phyloP scores from a whole-genome alignment of 1,284 basidiomycete genomes.

The Microbotryomycetes sp. region DNA sequence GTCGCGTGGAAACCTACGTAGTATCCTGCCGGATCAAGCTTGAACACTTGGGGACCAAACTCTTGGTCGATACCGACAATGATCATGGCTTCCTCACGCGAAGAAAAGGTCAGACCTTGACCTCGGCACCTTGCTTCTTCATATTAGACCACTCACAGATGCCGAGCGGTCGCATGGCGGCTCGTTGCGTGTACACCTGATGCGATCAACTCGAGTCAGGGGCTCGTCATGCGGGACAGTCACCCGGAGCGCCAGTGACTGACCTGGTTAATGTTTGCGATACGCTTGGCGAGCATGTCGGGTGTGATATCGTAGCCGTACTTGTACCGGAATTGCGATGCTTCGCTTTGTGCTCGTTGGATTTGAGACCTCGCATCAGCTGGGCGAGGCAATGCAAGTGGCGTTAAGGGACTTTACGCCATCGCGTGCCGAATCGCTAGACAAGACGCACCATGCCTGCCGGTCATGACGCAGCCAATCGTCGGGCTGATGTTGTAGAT shows the following conservation, averaged over 20 bases:
- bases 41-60: conserved; percentile 82
- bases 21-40: conserved; percentile 97
- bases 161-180: conserved; percentile 93
- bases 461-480: conserved; percentile 97
- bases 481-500: conserved; percentile 92
- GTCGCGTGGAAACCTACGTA: conserved; percentile 98
- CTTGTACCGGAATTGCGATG: conserved; percentile 92
- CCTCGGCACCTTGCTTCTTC: not conserved
- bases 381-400: conserved; percentile 39
- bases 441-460: conserved; percentile 67
- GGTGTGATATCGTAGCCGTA: conserved; percentile 97
- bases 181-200: conserved; percentile 47
- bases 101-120: not conserved
- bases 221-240: no score
- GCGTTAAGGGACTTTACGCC: no score
- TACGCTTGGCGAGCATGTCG: conserved; percentile 81
- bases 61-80: conserved; percentile 89
- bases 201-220: not conserved
- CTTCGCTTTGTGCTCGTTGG: conserved; percentile 76
- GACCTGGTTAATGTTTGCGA: conserved; percentile 97
- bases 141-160: conserved; percentile 57
- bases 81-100: conserved; percentile 69
- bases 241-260: no score
- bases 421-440: not conserved
- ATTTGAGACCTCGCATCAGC: conserved; percentile 93